phyloP scores from a whole-genome alignment of 148 eudicot species.

The Oxyria digyna region DNA sequence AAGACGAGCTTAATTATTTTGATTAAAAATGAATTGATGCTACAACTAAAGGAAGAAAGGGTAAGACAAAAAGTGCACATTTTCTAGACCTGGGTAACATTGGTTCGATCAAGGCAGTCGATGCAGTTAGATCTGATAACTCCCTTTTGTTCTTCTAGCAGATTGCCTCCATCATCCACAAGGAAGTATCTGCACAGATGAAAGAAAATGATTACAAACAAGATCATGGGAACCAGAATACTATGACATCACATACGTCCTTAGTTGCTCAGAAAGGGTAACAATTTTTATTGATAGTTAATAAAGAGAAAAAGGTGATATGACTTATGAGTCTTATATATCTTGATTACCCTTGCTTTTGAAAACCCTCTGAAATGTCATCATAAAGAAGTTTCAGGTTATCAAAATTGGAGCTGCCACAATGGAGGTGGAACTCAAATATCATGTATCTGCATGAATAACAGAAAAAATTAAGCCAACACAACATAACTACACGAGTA shows the following conservation, averaged over 20 bases:
- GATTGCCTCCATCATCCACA: constrained; percentile 33
- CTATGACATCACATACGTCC: background rate
- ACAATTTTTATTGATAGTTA: background rate
- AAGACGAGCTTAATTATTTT: background rate
- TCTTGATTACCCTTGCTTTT: constrained; percentile 68
- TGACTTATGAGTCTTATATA: constrained; percentile 9
- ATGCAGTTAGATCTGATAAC: constrained; percentile 88
- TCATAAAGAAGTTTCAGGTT: constrained; percentile 56
- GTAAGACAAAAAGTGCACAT: background rate
- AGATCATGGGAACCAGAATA: background rate
- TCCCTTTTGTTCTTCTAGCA: constrained; percentile 64
- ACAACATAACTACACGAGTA: background rate
- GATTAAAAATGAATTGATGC: background rate
- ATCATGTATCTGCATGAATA: constrained; percentile 50
- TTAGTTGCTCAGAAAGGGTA: background rate
- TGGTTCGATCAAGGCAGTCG: constrained; percentile 96
- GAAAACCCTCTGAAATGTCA: constrained; percentile 58
- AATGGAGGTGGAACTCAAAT: constrained; percentile 74
- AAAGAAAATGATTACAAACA: constrained; percentile 31
- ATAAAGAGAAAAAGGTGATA: background rate
- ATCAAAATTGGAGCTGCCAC: constrained; percentile 66
- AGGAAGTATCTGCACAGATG: constrained; percentile 86
- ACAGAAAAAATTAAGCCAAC: background rate
- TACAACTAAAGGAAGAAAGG: background rate
- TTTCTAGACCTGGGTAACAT: constrained; percentile 74